Evolutionary conservation across 2,329 filamentous ascomycete genomes (phyloP).

Genomic region (Phoma sp.): DNA sequence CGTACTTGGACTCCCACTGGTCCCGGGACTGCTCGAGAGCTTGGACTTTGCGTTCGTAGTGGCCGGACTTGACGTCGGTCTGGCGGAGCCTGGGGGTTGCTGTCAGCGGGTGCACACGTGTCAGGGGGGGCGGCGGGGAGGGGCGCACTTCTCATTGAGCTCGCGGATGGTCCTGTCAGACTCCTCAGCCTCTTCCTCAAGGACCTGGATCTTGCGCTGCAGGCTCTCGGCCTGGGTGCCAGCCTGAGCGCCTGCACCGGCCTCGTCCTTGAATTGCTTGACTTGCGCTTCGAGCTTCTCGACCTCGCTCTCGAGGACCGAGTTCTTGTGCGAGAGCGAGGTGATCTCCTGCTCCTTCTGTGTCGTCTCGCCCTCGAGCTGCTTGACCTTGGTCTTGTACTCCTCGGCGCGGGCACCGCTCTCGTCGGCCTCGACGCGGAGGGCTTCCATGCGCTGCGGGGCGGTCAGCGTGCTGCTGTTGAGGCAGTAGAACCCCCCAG

Average conservation of each 20-base stretch:
- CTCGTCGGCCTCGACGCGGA: constrained; percentile 93
- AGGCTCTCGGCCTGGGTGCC: constrained; percentile 91
- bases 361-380: constrained; percentile 91
- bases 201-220: constrained; percentile 88
- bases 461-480: constrained; percentile 27
- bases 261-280: constrained; percentile 86
- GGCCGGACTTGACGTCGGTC: constrained; percentile 98
- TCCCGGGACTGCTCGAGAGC: constrained; percentile 90
- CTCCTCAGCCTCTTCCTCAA: constrained; percentile 97
- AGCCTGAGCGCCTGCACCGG: constrained; percentile 80
- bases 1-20: constrained; percentile 96
- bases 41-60: constrained; percentile 99
- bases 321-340: constrained; percentile 94
- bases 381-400: constrained; percentile 84
- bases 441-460: constrained; percentile 86
- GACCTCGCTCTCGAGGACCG: constrained; percentile 84
- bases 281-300: constrained; percentile 87
- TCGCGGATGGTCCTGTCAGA: constrained; percentile 96
- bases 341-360: constrained; percentile 98
- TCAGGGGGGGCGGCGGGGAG: constrained; percentile 20
- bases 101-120: neutral
- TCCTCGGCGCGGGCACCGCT: constrained; percentile 82
- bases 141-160: constrained; percentile 94
- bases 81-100: constrained; percentile 77
- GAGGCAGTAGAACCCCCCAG: constrained; percentile 7